These are phyloP conservation scores for Penicillium hesseltinei DNA, from an alignment of 2,329 filamentous ascomycete species.

Conservation along the genomic window DNA sequence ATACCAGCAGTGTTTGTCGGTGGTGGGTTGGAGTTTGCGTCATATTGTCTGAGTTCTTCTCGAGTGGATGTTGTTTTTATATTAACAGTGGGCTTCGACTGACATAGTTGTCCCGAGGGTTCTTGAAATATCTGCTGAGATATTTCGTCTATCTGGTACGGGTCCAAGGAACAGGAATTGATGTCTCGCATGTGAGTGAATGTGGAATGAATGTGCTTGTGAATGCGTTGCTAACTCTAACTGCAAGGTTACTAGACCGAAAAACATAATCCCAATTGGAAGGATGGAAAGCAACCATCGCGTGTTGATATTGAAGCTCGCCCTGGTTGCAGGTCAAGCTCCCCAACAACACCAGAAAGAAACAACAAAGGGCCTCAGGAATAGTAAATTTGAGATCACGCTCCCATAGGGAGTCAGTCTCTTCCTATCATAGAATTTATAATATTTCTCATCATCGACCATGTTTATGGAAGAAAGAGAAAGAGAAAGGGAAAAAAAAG, in stretches of 20 bases:
- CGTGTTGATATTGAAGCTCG: not conserved
- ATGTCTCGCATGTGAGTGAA: not conserved
- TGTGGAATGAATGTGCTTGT: not conserved
- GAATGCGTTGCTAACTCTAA: not conserved
- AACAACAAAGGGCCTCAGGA: conserved; percentile 38
- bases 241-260: not conserved
- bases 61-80: not conserved
- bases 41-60: not conserved
- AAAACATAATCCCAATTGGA: not conserved
- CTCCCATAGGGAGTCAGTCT: conserved; percentile 45
- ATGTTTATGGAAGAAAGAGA: conserved; percentile 23
- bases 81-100: not conserved
- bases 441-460: conserved; percentile 46
- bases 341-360: conserved; percentile 5
- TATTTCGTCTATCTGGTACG: not conserved
- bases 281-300: not conserved
- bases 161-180: too few relatives aligned
- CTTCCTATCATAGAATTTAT: conserved; percentile 49
- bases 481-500: conserved; percentile 10
- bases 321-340: not conserved
- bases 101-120: not conserved
- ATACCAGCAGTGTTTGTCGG: not conserved
- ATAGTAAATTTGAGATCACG: conserved; percentile 43
- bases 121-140: not conserved
- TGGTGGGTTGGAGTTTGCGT: not conserved